These are phyloP conservation scores for Henningerozyma blattae DNA, from an alignment of 805 yeast species.

Conservation along the genomic window DNA sequence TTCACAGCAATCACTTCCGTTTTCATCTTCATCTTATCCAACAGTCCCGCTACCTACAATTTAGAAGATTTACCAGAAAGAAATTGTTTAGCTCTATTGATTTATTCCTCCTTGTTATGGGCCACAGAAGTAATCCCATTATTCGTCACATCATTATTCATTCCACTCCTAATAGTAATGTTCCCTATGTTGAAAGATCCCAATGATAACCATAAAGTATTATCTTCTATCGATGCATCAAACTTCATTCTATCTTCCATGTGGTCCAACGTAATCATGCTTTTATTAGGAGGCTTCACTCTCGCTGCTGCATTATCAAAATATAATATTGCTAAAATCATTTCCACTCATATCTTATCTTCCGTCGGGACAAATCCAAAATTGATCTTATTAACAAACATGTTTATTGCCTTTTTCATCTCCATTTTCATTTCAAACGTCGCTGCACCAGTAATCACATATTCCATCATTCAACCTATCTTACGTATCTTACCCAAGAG, in stretches of 20 bases:
- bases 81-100: conserved; percentile 74
- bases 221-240: conserved; percentile 51
- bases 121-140: conserved; percentile 81
- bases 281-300: conserved; percentile 86
- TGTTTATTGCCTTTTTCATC: conserved; percentile 76
- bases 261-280: conserved; percentile 94
- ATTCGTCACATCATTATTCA: conserved; percentile 73
- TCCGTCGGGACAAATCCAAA: conserved; percentile 82
- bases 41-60: background rate
- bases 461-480: conserved; percentile 82
- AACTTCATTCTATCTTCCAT: conserved; percentile 69
- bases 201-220: conserved; percentile 30
- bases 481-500: conserved; percentile 72
- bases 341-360: conserved; percentile 72
- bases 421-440: conserved; percentile 96
- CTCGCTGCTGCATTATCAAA: conserved; percentile 90
- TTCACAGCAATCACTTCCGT: conserved; percentile 35
- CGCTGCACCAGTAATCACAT: conserved; percentile 92
- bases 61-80: conserved; percentile 44
- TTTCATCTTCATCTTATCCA: conserved; percentile 31
- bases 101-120: conserved; percentile 81
- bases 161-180: conserved; percentile 72
- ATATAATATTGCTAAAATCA: conserved; percentile 74
- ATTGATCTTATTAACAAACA: conserved; percentile 60
- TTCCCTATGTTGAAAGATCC: conserved; percentile 57